Evolutionary conservation across 306 rosid species (phyloP).

Genomic region (Hippophae rhamnoides): DNA sequence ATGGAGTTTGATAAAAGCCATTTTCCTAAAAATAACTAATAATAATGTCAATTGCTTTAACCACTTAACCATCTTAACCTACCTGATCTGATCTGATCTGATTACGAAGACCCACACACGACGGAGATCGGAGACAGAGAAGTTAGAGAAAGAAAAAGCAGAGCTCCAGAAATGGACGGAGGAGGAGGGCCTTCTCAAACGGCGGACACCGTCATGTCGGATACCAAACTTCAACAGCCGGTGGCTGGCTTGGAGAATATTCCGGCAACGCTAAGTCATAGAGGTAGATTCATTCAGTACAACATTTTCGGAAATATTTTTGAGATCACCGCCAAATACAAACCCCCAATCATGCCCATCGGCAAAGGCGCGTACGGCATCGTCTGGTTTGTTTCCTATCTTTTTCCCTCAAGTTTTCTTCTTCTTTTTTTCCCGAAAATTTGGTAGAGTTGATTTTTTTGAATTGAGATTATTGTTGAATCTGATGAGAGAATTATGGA

Average conservation of each 20-base stretch:
- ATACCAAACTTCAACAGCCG: conserved; percentile 22
- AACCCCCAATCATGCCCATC: conserved; percentile 95
- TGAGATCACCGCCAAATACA: conserved; percentile 86
- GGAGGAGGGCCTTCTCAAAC: conserved; percentile 35
- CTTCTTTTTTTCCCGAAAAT: not conserved
- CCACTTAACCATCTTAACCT: not conserved
- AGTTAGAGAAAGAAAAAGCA: not conserved
- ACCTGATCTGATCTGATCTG: not conserved
- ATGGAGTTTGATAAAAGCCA: too few relatives aligned
- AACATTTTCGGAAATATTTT: conserved; percentile 88
- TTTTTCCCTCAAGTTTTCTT: not conserved
- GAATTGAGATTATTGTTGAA: not conserved
- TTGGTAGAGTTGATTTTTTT: not conserved
- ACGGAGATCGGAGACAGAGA: not conserved
- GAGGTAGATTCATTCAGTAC: conserved; percentile 87
- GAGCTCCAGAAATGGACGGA: conserved; percentile 24
- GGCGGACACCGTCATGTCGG: conserved; percentile 69
- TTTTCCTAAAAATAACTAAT: too few relatives aligned
- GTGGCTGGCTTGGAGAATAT: conserved; percentile 56
- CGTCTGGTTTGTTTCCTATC: conserved; percentile 50
- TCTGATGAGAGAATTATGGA: not conserved
- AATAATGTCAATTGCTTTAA: too few relatives aligned
- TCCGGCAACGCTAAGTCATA: conserved; percentile 85
- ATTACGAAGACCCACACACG: not conserved
- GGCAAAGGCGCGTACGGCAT: conserved; percentile 98